Percentiles rank a stretch among this genome's conserved stretches.
Conservation (phyloP, 306 rosid species). For the Macrotyloma uniflorum region DNA sequence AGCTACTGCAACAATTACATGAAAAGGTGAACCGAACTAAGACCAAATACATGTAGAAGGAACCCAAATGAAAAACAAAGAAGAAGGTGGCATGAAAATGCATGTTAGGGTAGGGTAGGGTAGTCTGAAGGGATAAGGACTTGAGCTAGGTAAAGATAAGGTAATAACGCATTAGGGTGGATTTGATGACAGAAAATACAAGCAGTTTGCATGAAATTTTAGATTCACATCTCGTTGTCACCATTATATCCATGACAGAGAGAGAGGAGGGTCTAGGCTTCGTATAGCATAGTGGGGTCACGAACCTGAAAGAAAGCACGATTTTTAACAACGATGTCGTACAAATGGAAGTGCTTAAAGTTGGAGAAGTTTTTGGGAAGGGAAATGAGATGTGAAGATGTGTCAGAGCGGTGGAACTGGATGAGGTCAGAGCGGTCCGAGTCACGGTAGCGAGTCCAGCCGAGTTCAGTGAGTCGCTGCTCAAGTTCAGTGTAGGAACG, state of each 20-base stretch:
- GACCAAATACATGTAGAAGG: background rate
- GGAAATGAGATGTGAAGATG: conserved; percentile 66
- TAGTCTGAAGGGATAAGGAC: background rate
- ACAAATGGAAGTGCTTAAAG: conserved; percentile 67
- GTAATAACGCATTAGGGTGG: too few species aligned
- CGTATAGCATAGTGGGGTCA: conserved; percentile 39
- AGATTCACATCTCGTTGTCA: too few species aligned
- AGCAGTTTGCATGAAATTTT: background rate
- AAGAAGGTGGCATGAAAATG: background rate
- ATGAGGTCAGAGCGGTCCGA: conserved; percentile 44
- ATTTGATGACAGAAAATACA: background rate
- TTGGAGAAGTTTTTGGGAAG: conserved; percentile 57
- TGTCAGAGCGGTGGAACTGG: conserved; percentile 82
- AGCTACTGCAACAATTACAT: background rate
- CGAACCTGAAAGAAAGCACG: conserved; percentile 79
- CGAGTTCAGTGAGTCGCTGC: conserved; percentile 70
- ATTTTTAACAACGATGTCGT: conserved; percentile 79
- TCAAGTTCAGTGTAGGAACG: conserved; percentile 67
- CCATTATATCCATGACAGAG: too few species aligned
- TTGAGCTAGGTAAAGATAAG: background rate
- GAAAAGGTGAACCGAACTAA: background rate
- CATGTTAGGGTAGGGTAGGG: background rate
- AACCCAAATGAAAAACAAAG: background rate
- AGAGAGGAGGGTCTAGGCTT: background rate
- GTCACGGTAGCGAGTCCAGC: conserved; percentile 76